Conservation (phyloP, 2,329 filamentous ascomycete species). For the Trichothecium sympodiale region DNA sequence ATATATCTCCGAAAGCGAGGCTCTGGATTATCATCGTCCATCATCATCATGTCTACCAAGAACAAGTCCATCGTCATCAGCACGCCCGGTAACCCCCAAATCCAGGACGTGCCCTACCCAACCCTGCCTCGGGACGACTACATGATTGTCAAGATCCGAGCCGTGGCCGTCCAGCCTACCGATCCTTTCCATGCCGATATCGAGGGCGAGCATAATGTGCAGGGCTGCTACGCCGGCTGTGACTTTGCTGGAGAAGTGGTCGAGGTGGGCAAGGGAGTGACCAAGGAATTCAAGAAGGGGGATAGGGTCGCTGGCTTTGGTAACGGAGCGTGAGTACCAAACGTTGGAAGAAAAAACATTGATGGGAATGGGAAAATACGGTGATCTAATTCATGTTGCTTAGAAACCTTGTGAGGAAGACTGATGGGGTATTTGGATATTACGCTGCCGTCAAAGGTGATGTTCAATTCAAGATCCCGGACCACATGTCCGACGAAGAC, state of each 20-base stretch:
- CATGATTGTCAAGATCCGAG: slow-evolving; percentile 21
- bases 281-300: slow-evolving; percentile 30
- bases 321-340: slow-evolving; percentile 21
- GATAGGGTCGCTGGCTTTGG: slow-evolving; percentile 31
- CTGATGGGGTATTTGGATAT: slow-evolving; percentile 32
- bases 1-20: too few relatives aligned
- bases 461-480: slow-evolving; percentile 31
- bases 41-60: too few relatives aligned
- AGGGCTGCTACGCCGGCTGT: slow-evolving; percentile 20
- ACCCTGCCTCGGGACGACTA: slow-evolving; percentile 10
- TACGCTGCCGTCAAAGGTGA: slow-evolving; percentile 26
- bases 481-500: slow-evolving; percentile 32
- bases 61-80: too few relatives aligned
- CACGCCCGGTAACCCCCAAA: not conserved
- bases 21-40: too few relatives aligned
- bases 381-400: not conserved
- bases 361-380: too few relatives aligned
- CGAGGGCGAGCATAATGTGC: slow-evolving; percentile 9
- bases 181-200: slow-evolving; percentile 23
- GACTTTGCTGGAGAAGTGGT: slow-evolving; percentile 37
- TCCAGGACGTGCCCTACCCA: not conserved
- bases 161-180: slow-evolving; percentile 25
- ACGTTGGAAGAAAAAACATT: too few relatives aligned
- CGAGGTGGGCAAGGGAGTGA: slow-evolving; percentile 30
- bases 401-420: slow-evolving; percentile 13